A percentile compares a stretch with the other conserved stretches of the same genome.
Evolutionary conservation across 2,329 filamentous ascomycete species (phyloP).

Genomic region (Periconia sp.): DNA sequence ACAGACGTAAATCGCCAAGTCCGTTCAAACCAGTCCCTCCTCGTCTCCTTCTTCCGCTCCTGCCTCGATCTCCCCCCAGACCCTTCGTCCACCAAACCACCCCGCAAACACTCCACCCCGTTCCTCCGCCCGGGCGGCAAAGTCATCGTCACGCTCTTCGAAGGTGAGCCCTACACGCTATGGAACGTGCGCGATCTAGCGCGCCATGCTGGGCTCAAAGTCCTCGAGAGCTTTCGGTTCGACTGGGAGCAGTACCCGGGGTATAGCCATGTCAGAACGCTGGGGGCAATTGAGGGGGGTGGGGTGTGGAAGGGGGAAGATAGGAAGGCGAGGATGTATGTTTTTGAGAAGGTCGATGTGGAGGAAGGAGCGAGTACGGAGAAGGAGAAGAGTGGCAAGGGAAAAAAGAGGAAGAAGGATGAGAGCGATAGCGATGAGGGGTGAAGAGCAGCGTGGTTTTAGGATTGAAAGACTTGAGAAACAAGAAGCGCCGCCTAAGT

Average conservation of each 20-base stretch:
- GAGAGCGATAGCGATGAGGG: slow-evolving; percentile 22
- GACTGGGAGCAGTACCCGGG: slow-evolving; percentile 71
- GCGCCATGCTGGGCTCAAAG: slow-evolving; percentile 74
- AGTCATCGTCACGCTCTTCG: slow-evolving; percentile 87
- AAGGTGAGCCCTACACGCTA: slow-evolving; percentile 90
- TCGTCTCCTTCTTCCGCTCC: slow-evolving; percentile 38
- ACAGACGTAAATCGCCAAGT: slow-evolving; percentile 96
- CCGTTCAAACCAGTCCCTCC: slow-evolving; percentile 69
- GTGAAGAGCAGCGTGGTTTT: neutral
- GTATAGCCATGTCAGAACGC: slow-evolving; percentile 74
- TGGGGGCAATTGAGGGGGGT: slow-evolving; percentile 62
- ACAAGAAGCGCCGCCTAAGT: neutral
- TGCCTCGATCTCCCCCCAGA: slow-evolving; percentile 26
- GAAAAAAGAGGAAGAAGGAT: slow-evolving; percentile 22
- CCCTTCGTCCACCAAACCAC: neutral
- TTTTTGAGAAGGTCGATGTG: slow-evolving; percentile 51
- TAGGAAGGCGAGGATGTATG: slow-evolving; percentile 53
- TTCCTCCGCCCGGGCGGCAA: slow-evolving; percentile 61
- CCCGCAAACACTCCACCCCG: slow-evolving; percentile 31
- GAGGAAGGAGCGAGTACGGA: slow-evolving; percentile 29
- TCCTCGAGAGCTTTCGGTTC: slow-evolving; percentile 74
- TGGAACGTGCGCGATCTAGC: slow-evolving; percentile 94
- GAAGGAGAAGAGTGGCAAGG: slow-evolving; percentile 18
- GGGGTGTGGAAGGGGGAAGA: slow-evolving; percentile 58
- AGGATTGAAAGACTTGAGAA: neutral